Evolutionary conservation across 768 basidiomycete genomes (phyloP).

Genomic region (Podaxis sp.): DNA sequence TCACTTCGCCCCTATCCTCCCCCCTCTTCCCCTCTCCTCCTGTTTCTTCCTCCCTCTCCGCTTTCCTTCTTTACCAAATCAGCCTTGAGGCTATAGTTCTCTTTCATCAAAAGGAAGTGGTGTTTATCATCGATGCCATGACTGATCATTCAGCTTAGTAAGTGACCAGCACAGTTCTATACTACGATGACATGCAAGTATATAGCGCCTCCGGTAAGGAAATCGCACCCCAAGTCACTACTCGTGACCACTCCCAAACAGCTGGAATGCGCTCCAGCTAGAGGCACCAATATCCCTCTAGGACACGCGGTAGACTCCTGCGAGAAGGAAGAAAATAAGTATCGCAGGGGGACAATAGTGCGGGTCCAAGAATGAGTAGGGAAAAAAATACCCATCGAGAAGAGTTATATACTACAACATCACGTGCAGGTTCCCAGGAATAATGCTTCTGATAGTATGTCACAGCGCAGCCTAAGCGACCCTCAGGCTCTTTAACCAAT

Average conservation of each 20-base stretch:
- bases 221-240: conserved; percentile 10
- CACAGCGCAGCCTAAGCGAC: too few species aligned
- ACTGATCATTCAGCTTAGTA: too few species aligned
- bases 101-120: too few species aligned
- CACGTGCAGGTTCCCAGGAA: conserved; percentile 9
- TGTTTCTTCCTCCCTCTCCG: too few species aligned
- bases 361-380: conserved; percentile 9
- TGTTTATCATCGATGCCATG: too few species aligned
- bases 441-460: too few species aligned
- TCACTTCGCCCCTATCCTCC: too few species aligned
- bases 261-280: conserved; percentile 16
- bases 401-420: background rate
- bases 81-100: too few species aligned
- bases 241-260: background rate
- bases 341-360: conserved; percentile 15
- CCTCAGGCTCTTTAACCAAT: too few species aligned
- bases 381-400: background rate
- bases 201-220: conserved; percentile 12
- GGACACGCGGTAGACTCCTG: conserved; percentile 15
- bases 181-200: background rate
- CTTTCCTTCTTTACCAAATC: too few species aligned
- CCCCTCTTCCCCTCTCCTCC: too few species aligned
- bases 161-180: too few species aligned
- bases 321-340: conserved; percentile 9
- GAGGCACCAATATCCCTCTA: conserved; percentile 1